These are phyloP conservation scores for Aspergillus ibericus DNA, from an alignment of 2,329 filamentous ascomycete species.

Conservation along the genomic window DNA sequence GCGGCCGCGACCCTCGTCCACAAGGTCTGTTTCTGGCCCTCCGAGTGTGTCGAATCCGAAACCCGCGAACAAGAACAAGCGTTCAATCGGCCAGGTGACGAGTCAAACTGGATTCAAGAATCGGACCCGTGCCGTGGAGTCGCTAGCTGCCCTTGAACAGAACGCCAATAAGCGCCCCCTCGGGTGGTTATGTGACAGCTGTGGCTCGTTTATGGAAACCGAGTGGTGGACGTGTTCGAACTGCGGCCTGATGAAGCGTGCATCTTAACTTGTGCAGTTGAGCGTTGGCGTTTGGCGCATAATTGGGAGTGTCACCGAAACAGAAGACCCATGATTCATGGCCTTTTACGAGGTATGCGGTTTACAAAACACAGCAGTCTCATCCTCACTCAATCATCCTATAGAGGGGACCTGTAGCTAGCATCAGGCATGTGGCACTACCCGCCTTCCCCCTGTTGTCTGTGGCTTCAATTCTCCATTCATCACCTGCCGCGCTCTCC, in stretches of 20 bases:
- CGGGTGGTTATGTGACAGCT: constrained; percentile 60
- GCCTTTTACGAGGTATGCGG: neutral
- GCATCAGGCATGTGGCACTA: neutral
- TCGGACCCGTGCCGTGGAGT: constrained; percentile 36
- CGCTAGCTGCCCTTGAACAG: constrained; percentile 39
- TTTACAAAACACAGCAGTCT: too few species aligned
- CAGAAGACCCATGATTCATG: neutral
- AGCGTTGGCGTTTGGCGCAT: neutral
- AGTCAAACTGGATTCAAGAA: constrained; percentile 29
- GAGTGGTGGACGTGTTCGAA: constrained; percentile 65
- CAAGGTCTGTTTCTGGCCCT: constrained; percentile 14
- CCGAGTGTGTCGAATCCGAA: constrained; percentile 6
- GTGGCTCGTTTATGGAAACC: constrained; percentile 63
- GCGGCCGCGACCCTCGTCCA: constrained; percentile 42
- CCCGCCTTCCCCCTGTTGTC: neutral
- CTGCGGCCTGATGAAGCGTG: constrained; percentile 60
- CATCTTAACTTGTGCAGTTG: constrained; percentile 36
- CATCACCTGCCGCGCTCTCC: constrained; percentile 12
- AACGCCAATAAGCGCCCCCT: constrained; percentile 49
- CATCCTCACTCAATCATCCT: too few species aligned
- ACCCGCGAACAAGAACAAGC: constrained; percentile 23
- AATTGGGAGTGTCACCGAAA: neutral
- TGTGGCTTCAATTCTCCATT: constrained; percentile 11
- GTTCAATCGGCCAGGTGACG: constrained; percentile 16
- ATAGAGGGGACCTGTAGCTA: neutral